Evolutionary conservation across 768 basidiomycete species (phyloP).

Genomic region (Hirschioporus abietinus): DNA sequence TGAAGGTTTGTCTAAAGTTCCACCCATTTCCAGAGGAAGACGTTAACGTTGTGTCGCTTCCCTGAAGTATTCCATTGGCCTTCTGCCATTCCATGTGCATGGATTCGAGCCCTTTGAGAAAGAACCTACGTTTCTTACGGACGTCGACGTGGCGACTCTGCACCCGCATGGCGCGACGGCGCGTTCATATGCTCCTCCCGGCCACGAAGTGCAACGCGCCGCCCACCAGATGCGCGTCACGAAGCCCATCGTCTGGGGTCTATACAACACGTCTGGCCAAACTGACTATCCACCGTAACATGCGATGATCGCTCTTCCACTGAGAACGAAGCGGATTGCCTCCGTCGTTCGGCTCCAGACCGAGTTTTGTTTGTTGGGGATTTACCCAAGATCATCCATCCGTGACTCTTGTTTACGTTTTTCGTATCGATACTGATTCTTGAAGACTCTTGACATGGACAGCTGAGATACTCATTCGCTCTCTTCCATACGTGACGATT

Average conservation of each 20-base stretch:
- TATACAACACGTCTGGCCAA: neutral
- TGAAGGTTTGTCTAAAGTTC: constrained; percentile 34
- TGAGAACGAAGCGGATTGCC: neutral
- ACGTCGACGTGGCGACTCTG: constrained; percentile 33
- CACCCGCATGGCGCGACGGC: constrained; percentile 34
- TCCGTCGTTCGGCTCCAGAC: neutral
- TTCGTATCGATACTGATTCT: neutral
- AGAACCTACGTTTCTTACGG: constrained; percentile 31
- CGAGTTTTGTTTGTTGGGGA: neutral
- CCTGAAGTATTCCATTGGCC: constrained; percentile 2
- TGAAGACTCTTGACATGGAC: neutral
- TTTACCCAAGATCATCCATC: neutral
- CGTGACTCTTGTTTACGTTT: neutral
- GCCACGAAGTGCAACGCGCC: constrained; percentile 29
- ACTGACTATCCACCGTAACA: neutral
- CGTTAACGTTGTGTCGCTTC: neutral
- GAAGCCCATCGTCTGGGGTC: neutral
- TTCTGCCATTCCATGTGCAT: constrained; percentile 1
- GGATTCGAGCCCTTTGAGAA: constrained; percentile 15
- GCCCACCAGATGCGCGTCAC: neutral
- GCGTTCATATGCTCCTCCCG: constrained; percentile 47
- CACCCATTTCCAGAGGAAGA: neutral
- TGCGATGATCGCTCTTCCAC: neutral
- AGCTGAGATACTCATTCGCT: neutral
- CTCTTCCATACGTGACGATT: neutral